Conservation (phyloP, 2,329 filamentous ascomycete genomes). For the Pseudogymnoascus sp. region DNA sequence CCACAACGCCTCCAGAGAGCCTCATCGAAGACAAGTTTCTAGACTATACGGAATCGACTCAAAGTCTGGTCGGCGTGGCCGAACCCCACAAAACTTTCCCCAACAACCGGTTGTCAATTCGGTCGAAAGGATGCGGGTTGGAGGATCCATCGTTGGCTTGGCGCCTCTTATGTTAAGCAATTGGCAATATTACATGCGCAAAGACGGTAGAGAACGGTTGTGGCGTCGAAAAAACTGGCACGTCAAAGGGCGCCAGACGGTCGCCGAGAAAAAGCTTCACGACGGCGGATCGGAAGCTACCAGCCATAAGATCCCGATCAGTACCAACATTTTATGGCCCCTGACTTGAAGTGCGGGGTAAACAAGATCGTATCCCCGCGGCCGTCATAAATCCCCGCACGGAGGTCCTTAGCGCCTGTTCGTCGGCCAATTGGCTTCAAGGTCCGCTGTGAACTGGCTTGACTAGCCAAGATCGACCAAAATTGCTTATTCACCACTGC, state of each 20-base stretch:
- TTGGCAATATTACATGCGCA: not conserved
- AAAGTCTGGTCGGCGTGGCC: not conserved
- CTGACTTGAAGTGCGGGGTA: slow-evolving; percentile 4
- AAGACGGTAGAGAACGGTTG: not conserved
- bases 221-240: not conserved
- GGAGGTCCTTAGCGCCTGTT: not conserved
- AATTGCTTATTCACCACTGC: not conserved
- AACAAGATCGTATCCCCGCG: not conserved
- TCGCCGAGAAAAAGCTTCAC: not conserved
- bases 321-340: not conserved
- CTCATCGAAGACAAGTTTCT: not conserved
- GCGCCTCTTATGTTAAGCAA: not conserved
- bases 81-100: not conserved
- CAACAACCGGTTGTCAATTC: not conserved
- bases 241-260: not conserved
- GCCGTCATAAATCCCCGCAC: slow-evolving; percentile 3
- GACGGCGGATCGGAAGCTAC: not conserved
- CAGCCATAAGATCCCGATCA: not conserved
- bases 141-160: not conserved
- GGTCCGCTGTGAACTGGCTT: not conserved
- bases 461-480: not conserved
- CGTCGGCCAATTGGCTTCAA: not conserved
- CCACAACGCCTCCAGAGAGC: not conserved
- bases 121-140: not conserved
- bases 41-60: not conserved